A percentile compares a stretch with the other conserved stretches of the same genome.
Conservation (phyloP, 345 rosid genomes). For the Abelmoschus esculentus region DNA sequence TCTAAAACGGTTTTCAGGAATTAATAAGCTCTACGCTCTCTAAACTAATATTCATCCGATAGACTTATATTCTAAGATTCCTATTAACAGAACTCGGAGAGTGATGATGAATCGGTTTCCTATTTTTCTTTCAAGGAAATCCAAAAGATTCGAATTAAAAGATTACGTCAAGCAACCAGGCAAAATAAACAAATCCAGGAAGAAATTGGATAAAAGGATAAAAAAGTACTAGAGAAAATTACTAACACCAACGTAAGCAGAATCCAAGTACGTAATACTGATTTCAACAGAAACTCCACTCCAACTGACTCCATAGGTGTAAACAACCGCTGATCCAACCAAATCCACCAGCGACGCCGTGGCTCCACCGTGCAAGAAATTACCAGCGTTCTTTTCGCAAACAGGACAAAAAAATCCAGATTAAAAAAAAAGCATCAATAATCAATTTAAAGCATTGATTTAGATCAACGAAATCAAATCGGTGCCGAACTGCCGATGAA, state of each 20-base stretch:
- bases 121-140: not conserved
- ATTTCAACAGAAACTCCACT: conserved; percentile 84
- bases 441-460: not conserved
- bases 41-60: not conserved
- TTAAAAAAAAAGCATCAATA: not conserved
- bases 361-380: conserved; percentile 94
- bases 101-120: not conserved
- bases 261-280: conserved; percentile 76
- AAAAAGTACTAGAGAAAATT: not conserved
- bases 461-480: not conserved
- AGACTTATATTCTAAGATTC: not conserved
- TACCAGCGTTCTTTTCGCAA: conserved; percentile 56
- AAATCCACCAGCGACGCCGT: conserved; percentile 81
- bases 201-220: not conserved
- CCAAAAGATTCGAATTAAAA: not conserved
- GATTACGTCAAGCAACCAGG: not conserved
- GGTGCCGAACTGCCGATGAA: not conserved
- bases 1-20: not conserved
- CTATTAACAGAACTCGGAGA: not conserved
- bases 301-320: conserved; percentile 35
- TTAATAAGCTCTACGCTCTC: not conserved
- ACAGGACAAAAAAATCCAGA: not conserved
- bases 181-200: not conserved
- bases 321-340: conserved; percentile 70
- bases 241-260: conserved; percentile 66